Percentiles rank a stretch among this genome's conserved stretches.
phyloP scores from a whole-genome alignment of 495 filamentous ascomycete species.

The Penicillium daleae region DNA sequence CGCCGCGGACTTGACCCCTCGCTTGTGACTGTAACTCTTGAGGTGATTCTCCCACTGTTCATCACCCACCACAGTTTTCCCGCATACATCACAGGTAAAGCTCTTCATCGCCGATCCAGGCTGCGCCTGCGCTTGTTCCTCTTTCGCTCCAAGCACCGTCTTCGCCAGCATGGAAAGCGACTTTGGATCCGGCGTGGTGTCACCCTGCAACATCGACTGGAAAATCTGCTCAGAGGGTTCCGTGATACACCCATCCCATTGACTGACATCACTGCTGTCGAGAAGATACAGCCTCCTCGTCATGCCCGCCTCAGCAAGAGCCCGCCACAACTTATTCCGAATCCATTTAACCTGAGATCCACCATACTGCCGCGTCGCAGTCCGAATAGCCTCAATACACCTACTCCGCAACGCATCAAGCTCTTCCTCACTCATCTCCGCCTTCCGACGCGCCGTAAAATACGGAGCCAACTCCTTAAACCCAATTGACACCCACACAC shows the following conservation, averaged over 20 bases:
- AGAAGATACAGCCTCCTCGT: conserved; percentile 68
- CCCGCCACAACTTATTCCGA: conserved; percentile 72
- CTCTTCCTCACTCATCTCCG: conserved; percentile 38
- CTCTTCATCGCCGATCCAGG: conserved; percentile 40
- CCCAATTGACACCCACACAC: conserved; percentile 96
- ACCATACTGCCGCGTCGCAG: conserved; percentile 85
- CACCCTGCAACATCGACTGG: conserved; percentile 57
- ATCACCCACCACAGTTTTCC: conserved; percentile 67
- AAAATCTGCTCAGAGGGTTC: conserved; percentile 65
- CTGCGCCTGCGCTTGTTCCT: conserved; percentile 49
- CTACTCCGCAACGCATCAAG: conserved; percentile 45
- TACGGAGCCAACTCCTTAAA: conserved; percentile 87
- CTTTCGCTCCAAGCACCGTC: conserved; percentile 57
- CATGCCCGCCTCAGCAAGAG: conserved; percentile 56
- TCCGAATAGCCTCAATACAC: conserved; percentile 65
- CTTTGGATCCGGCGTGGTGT: conserved; percentile 61
- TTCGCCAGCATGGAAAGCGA: conserved; percentile 63
- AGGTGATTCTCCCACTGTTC: conserved; percentile 78
- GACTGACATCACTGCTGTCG: conserved; percentile 66
- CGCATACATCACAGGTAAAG: conserved; percentile 71
- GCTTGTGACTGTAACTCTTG: conserved; percentile 64
- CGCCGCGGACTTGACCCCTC: conserved; percentile 39
- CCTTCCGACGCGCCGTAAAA: conserved; percentile 54
- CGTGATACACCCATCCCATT: conserved; percentile 63
- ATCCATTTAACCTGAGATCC: conserved; percentile 86